Evolutionary conservation across 1,139 yeast species (phyloP).

Genomic region (Meyerozyma athensensis): DNA sequence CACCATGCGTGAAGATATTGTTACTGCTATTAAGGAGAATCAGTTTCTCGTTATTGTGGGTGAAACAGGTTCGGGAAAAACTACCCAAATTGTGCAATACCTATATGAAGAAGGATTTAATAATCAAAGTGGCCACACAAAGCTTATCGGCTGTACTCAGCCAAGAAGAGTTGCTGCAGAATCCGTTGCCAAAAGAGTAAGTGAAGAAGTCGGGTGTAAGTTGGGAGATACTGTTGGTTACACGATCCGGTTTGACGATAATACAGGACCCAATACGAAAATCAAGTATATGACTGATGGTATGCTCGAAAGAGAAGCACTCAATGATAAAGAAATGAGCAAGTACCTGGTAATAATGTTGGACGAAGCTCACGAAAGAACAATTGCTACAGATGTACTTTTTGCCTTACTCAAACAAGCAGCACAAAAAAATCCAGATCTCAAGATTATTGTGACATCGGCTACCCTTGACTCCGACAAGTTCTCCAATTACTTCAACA

Average conservation of each 20-base stretch:
- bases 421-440: constrained; percentile 59
- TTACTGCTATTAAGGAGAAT: constrained; percentile 48
- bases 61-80: constrained; percentile 38
- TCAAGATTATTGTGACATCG: constrained; percentile 80
- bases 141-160: constrained; percentile 65
- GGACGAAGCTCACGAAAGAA: constrained; percentile 96
- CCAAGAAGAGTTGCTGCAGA: constrained; percentile 74
- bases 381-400: constrained; percentile 87
- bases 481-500: constrained; percentile 71
- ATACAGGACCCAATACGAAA: constrained; percentile 47
- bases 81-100: constrained; percentile 39
- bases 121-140: constrained; percentile 20
- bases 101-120: constrained; percentile 36
- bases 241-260: constrained; percentile 62
- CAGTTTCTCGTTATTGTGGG: constrained; percentile 46
- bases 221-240: constrained; percentile 66
- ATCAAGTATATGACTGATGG: constrained; percentile 89
- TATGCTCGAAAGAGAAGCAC: constrained; percentile 81
- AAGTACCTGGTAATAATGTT: constrained; percentile 80
- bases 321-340: constrained; percentile 67
- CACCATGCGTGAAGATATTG: constrained; percentile 51
- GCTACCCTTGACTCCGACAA: constrained; percentile 87
- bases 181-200: constrained; percentile 64
- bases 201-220: constrained; percentile 57
- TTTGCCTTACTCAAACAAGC: constrained; percentile 83